Base-by-base conservation (phyloP, 1,284 basidiomycete genomes). In the Gymnopus androsaceus region DNA sequence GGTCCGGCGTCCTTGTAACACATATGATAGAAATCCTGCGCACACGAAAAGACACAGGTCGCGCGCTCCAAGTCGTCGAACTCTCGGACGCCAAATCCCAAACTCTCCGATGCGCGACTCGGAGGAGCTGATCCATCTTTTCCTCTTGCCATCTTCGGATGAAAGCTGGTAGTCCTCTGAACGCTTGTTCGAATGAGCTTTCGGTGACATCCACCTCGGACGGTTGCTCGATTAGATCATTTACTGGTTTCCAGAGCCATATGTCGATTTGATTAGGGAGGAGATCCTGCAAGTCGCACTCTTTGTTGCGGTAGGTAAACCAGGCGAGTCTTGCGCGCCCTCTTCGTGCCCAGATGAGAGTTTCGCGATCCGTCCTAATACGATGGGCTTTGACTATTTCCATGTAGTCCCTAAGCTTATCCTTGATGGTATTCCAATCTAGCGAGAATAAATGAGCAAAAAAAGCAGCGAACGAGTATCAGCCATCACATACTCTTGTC, bases 251-350 rank as follows among this genome's bases (percentile, higher is more conserved):
- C 58, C 63, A 64, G 6, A 62, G 57, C 40, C 71, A 54, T 23
- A 72, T 54, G 54, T 73, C 71, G 7, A 65, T 64, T 3, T 60
- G 61, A 31, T 59, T 62, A 7, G 72, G 72, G 52, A 70, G 56
- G 41, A 67, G 59, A 8, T 55, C 54, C 31, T 58, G 42, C 2
- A 60, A 34, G 9, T 47, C 36, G 1, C 64, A 42, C 30, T 60
- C 61, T 30, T 51, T 46, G 27, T 48, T 30, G n/a, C 65, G 62
- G 57, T 66, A 70, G 11, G 51, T 30, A 19, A 61, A 48, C 62
- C 70, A 72, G 1, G 59, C 59, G 0, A 59, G 45, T 17, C 66
- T 55, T 19, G 67, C 61, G 9, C 54, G 15, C 7, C 37, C 33
- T 28, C 64, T 64, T 2, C 70, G 66, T n/a, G 57, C 33, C 12